These are phyloP conservation scores for Aureobasidium sp. DNA, from an alignment of 2,329 filamentous ascomycete genomes.

Conservation along the genomic window DNA sequence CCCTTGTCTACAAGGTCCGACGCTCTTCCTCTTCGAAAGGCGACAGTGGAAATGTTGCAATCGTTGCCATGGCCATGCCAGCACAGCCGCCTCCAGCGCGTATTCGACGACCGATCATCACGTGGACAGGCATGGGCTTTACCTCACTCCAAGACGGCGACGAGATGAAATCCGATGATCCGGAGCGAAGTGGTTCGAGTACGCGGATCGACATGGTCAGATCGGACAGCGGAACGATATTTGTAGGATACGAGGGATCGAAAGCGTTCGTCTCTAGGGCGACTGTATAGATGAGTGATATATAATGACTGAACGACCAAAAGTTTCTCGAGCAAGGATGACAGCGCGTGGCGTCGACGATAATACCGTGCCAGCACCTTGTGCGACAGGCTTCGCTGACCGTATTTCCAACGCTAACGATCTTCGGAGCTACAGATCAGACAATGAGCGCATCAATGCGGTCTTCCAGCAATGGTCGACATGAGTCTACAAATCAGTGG, in stretches of 20 bases:
- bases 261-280: not conserved
- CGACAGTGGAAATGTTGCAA: not conserved
- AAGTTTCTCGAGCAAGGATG: not conserved
- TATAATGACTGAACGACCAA: not conserved
- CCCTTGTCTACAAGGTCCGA: not conserved
- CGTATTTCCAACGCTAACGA: too few relatives aligned
- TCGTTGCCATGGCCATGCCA: not conserved
- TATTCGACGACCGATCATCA: not conserved
- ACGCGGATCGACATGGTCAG: not conserved
- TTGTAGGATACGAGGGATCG: slow-evolving; percentile 6
- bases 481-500: too few relatives aligned
- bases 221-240: slow-evolving; percentile 5
- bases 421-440: too few relatives aligned
- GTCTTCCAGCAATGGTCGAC: too few relatives aligned
- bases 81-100: not conserved
- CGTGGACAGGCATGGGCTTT: slow-evolving; percentile 8
- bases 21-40: not conserved
- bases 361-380: not conserved
- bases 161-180: not conserved
- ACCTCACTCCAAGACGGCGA: not conserved
- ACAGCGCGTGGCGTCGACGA: not conserved
- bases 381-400: too few relatives aligned
- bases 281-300: slow-evolving; percentile 1
- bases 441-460: too few relatives aligned
- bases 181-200: not conserved